These are phyloP conservation scores for Geranium rotundifolium DNA, from an alignment of 345 rosid species.

Conservation along the genomic window DNA sequence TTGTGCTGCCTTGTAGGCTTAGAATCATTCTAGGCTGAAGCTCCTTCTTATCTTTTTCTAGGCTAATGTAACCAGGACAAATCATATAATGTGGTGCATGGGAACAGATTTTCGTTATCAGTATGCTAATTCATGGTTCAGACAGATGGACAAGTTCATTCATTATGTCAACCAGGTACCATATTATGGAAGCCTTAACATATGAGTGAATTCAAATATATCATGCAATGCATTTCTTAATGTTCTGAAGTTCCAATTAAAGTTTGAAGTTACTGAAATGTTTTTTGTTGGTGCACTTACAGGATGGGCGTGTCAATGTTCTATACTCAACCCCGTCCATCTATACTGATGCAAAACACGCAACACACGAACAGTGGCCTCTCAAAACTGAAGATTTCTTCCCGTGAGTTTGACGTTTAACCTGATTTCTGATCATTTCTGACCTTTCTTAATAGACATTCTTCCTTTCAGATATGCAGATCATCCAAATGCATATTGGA, in stretches of 20 bases:
- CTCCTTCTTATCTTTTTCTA: conserved; percentile 12
- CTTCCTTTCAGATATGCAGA: conserved; percentile 66
- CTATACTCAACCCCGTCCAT: conserved; percentile 83
- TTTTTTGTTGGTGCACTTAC: conserved; percentile 4
- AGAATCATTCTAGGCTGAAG: background rate
- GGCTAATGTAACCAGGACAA: conserved; percentile 88
- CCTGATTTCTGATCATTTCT: background rate
- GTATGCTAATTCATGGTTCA: conserved; percentile 87
- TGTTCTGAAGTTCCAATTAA: background rate
- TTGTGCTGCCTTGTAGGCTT: background rate
- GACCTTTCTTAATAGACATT: background rate
- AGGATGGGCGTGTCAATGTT: conserved; percentile 96
- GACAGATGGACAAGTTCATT: conserved; percentile 95
- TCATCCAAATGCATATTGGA: conserved; percentile 87
- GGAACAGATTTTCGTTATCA: conserved; percentile 96
- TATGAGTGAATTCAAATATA: background rate
- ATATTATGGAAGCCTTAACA: background rate
- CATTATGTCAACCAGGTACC: conserved; percentile 84
- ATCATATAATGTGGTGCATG: conserved; percentile 91
- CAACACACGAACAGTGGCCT: conserved; percentile 73
- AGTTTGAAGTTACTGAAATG: background rate
- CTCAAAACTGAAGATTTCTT: conserved; percentile 83
- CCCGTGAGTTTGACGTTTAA: conserved; percentile 51
- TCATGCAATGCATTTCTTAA: background rate
- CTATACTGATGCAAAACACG: conserved; percentile 78